These are phyloP conservation scores for Styphnolobium japonicum DNA, from an alignment of 306 rosid genomes.

Conservation along the genomic window DNA sequence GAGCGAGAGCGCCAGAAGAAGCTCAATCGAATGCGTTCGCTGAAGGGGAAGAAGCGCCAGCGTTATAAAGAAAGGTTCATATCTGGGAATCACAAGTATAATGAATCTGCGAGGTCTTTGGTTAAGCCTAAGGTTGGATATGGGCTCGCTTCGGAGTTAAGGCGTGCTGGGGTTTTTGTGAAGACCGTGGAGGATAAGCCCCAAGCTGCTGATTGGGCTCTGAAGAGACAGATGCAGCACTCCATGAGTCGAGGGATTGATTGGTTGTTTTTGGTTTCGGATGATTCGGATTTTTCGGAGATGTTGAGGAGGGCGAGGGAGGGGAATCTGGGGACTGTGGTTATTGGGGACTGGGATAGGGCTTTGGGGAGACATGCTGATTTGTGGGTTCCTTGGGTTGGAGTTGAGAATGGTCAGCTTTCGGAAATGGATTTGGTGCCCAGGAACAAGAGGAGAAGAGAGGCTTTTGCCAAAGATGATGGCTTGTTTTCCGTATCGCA, in stretches of 20 bases:
- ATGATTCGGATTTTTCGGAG: constrained; percentile 77
- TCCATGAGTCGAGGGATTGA: constrained; percentile 83
- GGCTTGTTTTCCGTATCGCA: constrained; percentile 33
- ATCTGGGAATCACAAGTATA: constrained; percentile 55
- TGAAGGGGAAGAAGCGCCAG: constrained; percentile 68
- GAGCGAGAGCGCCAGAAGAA: constrained; percentile 73
- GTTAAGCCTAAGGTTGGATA: constrained; percentile 64
- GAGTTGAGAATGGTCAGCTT: constrained; percentile 74
- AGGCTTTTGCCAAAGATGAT: constrained; percentile 29
- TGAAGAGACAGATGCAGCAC: constrained; percentile 85
- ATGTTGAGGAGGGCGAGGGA: constrained; percentile 78
- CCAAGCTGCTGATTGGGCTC: constrained; percentile 85
- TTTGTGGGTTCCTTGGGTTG: constrained; percentile 89
- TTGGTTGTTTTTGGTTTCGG: constrained; percentile 81
- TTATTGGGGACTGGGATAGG: constrained; percentile 75
- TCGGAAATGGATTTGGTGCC: constrained; percentile 51
- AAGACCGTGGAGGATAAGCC: constrained; percentile 85
- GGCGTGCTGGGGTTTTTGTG: constrained; percentile 85
- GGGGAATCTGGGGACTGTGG: constrained; percentile 73
- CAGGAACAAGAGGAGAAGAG: constrained; percentile 17
- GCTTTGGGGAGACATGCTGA: constrained; percentile 74
- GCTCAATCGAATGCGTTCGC: constrained; percentile 48
- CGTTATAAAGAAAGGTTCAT: constrained; percentile 58
- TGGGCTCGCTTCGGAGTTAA: constrained; percentile 73
- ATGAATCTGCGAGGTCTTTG: constrained; percentile 61